A percentile compares a stretch with the other conserved stretches of the same genome.
These are phyloP conservation scores for Alternaria gaisen DNA, from an alignment of 2,329 filamentous ascomycete genomes.

Conservation along the genomic window DNA sequence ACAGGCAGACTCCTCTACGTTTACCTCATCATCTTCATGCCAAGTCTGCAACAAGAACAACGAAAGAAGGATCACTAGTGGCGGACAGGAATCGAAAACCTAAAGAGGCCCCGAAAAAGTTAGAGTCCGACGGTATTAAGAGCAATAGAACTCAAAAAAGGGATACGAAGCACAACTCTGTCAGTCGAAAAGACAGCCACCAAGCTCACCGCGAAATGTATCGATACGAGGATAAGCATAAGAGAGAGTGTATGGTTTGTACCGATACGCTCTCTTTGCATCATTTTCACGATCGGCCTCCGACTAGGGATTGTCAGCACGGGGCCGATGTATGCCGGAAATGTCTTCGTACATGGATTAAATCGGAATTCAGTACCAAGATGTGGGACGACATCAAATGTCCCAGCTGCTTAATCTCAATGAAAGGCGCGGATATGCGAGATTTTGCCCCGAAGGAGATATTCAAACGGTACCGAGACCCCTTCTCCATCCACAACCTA, in stretches of 20 bases:
- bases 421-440: constrained; percentile 59
- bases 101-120: background rate
- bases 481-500: too few relatives aligned
- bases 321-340: constrained; percentile 44
- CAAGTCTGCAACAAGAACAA: background rate
- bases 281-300: constrained; percentile 44
- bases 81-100: background rate
- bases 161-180: background rate
- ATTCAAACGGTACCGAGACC: background rate
- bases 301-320: constrained; percentile 49
- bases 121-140: background rate
- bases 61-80: background rate
- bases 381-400: constrained; percentile 61
- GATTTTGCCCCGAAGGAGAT: constrained; percentile 47
- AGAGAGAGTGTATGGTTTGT: constrained; percentile 47
- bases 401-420: constrained; percentile 55
- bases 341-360: constrained; percentile 54
- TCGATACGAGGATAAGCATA: background rate
- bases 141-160: background rate
- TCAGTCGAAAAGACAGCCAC: background rate
- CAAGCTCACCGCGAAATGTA: background rate
- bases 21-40: background rate
- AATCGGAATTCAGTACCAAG: constrained; percentile 46
- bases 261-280: constrained; percentile 39
- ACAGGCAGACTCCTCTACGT: background rate